Percentiles rank a stretch among this genome's conserved stretches.
Evolutionary conservation across 2,329 filamentous ascomycete genomes (phyloP).

Genomic region (Fusarium neocosmosporiellum): DNA sequence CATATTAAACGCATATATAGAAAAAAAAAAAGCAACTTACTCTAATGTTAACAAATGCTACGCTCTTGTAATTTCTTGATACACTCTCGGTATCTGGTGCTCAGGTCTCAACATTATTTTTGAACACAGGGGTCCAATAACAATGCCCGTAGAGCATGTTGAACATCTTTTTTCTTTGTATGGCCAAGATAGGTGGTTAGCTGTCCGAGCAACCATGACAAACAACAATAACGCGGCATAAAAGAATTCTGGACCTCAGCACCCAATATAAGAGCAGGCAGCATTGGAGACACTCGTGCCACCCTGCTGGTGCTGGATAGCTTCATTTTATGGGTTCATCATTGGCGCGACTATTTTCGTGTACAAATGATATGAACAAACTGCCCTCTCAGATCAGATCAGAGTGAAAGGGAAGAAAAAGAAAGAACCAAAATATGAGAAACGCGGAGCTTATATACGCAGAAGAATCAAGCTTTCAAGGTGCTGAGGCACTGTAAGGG

Average conservation of each 20-base stretch:
- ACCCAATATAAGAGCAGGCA: neutral
- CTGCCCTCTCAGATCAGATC: slow-evolving; percentile 1
- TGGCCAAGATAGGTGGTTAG: no score
- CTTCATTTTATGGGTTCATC: slow-evolving; percentile 7
- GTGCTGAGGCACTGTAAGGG: neutral
- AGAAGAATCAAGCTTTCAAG: slow-evolving; percentile 10
- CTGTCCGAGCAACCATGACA: no score
- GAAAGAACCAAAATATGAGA: neutral
- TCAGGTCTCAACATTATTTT: no score
- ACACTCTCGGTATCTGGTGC: neutral
- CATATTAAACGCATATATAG: neutral
- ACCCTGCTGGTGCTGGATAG: neutral
- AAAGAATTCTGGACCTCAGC: neutral
- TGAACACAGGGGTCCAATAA: no score
- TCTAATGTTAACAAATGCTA: neutral
- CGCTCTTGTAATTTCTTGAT: neutral
- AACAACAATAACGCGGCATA: neutral
- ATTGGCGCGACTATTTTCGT: slow-evolving; percentile 6
- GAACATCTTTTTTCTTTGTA: no score
- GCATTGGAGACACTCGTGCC: neutral
- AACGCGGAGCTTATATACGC: slow-evolving; percentile 5
- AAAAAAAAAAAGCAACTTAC: neutral
- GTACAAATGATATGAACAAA: neutral
- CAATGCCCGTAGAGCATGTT: no score
- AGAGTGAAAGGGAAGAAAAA: slow-evolving; percentile 1